Conservation (phyloP, 2,329 filamentous ascomycete species). For the Botrytis paeoniae region DNA sequence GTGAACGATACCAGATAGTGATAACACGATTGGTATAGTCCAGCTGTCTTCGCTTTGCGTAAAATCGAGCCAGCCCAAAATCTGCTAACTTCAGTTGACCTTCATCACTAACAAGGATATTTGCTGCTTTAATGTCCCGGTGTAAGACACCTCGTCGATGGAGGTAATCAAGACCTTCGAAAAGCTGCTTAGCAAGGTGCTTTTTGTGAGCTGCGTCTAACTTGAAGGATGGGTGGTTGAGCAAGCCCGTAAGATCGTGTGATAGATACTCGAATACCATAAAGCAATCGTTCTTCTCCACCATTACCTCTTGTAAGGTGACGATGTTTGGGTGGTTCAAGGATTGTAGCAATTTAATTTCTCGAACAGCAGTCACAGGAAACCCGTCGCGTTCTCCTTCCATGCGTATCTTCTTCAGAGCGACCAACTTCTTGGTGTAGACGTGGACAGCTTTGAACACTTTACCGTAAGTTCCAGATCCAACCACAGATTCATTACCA, state of each 20-base stretch:
- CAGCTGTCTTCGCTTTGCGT: conserved; percentile 83
- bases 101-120: conserved; percentile 88
- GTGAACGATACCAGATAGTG: conserved; percentile 95
- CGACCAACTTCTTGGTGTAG: conserved; percentile 81
- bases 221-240: conserved; percentile 91
- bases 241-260: conserved; percentile 88
- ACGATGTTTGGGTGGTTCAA: conserved; percentile 81
- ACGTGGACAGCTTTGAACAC: conserved; percentile 93
- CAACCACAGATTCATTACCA: conserved; percentile 95
- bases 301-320: conserved; percentile 87
- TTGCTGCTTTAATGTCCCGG: conserved; percentile 96
- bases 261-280: conserved; percentile 99
- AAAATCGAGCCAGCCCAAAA: conserved; percentile 94
- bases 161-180: conserved; percentile 89
- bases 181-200: conserved; percentile 86
- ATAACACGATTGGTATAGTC: conserved; percentile 99
- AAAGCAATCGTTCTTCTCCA: conserved; percentile 97
- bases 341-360: conserved; percentile 89
- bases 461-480: conserved; percentile 92
- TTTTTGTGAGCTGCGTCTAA: conserved; percentile 86
- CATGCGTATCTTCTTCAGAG: conserved; percentile 89
- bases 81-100: conserved; percentile 91
- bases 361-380: conserved; percentile 83
- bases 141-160: conserved; percentile 92
- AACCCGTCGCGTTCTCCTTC: conserved; percentile 89